phyloP scores from a whole-genome alignment of 768 basidiomycete genomes.

The Tubosaeta brunneosetosa region DNA sequence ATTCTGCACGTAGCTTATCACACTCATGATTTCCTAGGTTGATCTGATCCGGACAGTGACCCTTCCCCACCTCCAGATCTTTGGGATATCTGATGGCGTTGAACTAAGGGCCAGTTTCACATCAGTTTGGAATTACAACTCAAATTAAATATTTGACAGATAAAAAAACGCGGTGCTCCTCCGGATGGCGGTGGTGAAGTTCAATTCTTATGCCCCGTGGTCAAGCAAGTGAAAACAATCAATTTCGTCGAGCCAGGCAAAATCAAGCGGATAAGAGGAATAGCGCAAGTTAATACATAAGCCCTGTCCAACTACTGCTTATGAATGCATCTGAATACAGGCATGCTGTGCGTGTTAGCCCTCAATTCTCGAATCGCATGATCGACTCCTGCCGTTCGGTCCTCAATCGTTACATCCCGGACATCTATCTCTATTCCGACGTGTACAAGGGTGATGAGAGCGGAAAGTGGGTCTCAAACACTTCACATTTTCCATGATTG shows the following conservation, averaged over 20 bases:
- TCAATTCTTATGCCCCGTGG: conserved; percentile 87
- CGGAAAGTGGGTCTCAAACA: conserved; percentile 67
- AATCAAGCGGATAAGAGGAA: conserved; percentile 91
- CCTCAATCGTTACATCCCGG: conserved; percentile 94
- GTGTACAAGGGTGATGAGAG: conserved; percentile 97
- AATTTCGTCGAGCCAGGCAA: conserved; percentile 91
- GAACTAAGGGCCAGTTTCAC: conserved; percentile 66
- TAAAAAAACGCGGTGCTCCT: conserved; percentile 89
- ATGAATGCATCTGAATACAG: conserved; percentile 36
- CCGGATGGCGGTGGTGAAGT: conserved; percentile 92
- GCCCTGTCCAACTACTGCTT: background rate
- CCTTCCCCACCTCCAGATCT: conserved; percentile 83
- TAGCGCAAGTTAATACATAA: conserved; percentile 64
- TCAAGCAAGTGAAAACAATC: conserved; percentile 87
- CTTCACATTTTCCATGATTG: background rate
- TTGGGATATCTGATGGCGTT: conserved; percentile 85
- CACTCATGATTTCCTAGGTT: conserved; percentile 44
- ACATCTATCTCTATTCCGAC: conserved; percentile 97
- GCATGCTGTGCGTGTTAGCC: conserved; percentile 93
- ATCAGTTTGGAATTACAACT: background rate
- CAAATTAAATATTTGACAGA: conserved; percentile 41
- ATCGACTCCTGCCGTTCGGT: conserved; percentile 92
- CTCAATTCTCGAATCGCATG: conserved; percentile 97
- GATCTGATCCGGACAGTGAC: conserved; percentile 89
- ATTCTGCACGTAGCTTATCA: conserved; percentile 9